These are phyloP conservation scores for Skeletonema marinoi DNA, from an alignment of 108 stramenopile species.

Conservation along the genomic window DNA sequence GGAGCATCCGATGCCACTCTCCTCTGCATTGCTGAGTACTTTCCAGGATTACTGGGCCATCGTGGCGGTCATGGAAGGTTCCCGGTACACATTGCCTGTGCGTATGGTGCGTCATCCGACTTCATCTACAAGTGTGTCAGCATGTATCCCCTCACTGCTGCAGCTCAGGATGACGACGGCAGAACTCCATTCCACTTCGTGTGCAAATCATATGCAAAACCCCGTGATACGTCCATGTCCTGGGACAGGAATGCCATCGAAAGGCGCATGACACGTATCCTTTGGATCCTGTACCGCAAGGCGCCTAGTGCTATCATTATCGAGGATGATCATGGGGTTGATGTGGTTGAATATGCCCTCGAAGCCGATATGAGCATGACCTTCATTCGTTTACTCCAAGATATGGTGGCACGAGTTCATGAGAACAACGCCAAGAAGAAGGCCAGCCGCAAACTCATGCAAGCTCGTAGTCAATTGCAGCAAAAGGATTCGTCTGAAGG, in stretches of 20 bases:
- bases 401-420: slow-evolving; percentile 18
- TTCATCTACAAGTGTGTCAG: slow-evolving; percentile 25
- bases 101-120: background rate
- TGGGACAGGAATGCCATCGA: background rate
- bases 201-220: slow-evolving; percentile 3
- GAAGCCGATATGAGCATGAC: slow-evolving; percentile 16
- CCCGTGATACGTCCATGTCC: background rate
- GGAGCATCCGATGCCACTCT: slow-evolving; percentile 12
- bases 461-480: slow-evolving; percentile 7
- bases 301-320: slow-evolving; percentile 15
- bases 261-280: slow-evolving; percentile 12
- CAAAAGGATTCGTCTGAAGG: background rate
- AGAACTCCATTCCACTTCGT: slow-evolving; percentile 26
- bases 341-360: slow-evolving; percentile 29
- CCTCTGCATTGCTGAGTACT: slow-evolving; percentile 10
- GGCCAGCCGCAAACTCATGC: slow-evolving; percentile 7
- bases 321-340: slow-evolving; percentile 17
- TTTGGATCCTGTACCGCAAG: slow-evolving; percentile 27
- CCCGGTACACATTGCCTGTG: slow-evolving; percentile 20
- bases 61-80: slow-evolving; percentile 6
- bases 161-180: slow-evolving; percentile 16
- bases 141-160: slow-evolving; percentile 12
- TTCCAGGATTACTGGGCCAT: slow-evolving; percentile 6
- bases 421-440: slow-evolving; percentile 8
- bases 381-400: slow-evolving; percentile 15